phyloP scores from a whole-genome alignment of 2,329 filamentous ascomycete species.

The Rutstroemia sydowiana region DNA sequence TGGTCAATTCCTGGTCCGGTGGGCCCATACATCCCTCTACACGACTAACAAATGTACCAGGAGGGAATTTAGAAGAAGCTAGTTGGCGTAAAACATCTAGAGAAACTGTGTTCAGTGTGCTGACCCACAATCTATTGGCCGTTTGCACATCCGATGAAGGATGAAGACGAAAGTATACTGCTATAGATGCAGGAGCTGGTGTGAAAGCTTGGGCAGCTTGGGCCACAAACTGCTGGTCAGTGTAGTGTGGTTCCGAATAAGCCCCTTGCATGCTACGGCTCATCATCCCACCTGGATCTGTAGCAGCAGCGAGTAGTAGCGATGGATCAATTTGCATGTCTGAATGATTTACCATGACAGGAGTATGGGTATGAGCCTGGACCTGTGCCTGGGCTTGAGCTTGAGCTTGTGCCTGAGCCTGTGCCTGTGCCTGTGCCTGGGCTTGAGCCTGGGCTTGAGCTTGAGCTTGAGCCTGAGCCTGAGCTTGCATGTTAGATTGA shows the following conservation, averaged over 20 bases:
- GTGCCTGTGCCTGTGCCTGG: conserved; percentile 18
- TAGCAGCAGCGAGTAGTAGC: conserved; percentile 46
- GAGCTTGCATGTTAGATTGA: conserved; percentile 13
- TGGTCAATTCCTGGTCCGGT: conserved; percentile 47
- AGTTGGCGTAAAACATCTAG: conserved; percentile 56
- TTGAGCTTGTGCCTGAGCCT: conserved; percentile 17
- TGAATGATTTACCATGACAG: conserved; percentile 32
- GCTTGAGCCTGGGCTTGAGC: conserved; percentile 16
- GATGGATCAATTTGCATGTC: conserved; percentile 59
- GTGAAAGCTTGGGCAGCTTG: conserved; percentile 35
- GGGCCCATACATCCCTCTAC: conserved; percentile 60
- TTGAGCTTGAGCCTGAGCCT: conserved; percentile 11
- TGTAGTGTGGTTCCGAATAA: conserved; percentile 26
- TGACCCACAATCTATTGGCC: conserved; percentile 55
- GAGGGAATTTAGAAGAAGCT: conserved; percentile 53
- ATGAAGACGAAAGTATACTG: conserved; percentile 64
- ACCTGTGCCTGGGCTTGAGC: conserved; percentile 17
- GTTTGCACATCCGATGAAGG: conserved; percentile 50
- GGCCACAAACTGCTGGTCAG: conserved; percentile 30
- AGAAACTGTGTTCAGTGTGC: conserved; percentile 47
- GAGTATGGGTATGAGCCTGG: conserved; percentile 17
- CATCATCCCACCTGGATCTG: conserved; percentile 27
- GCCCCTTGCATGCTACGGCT: conserved; percentile 29
- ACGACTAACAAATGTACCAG: conserved; percentile 48
- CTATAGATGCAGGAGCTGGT: conserved; percentile 35